Evolutionary conservation across 306 rosid species (phyloP), one percentile per base, ranked within the genome.

Genomic region (Pachyrhizus erosus): DNA sequence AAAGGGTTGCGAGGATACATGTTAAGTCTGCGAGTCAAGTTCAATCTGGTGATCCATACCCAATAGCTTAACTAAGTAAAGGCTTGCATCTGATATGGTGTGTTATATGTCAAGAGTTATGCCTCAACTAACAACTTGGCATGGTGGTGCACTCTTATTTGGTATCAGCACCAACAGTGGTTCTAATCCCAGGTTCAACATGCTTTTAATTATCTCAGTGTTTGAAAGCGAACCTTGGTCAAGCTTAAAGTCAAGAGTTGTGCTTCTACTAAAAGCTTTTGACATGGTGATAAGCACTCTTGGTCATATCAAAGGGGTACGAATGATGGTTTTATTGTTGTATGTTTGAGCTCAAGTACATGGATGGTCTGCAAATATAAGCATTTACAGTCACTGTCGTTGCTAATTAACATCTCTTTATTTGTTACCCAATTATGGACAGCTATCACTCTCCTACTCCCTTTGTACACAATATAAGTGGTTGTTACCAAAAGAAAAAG

Each of bases 381-480:
- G 45, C 70, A 69, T 46, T 18, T 26, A 24, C 34, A 58, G 37
- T 21, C 58, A 23, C 23, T 24, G 14, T 4, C 7, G 7, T 42
- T 80, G 33, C 76, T 51, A 39, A 77, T 60, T 15, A 46, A 27
- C 48, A 37, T 70, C 26, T 26, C 40, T 83, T 64, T 37, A 17
- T 69, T 75, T 79, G 51, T 62, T 48, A 48, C 70, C 54, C 17
- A 66, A 34, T 46, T 73, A 39, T 55, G 45, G 73, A 57, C 12
- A 42, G 62, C 64, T 14, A 40, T 27, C 57, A 67, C 27, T 27
- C 54, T 77, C 49, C 31, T 73, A 65, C 24, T 42, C 79, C n/a
- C 27, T 73, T 64, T 72, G 80, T 64, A 77, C 34, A 76, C 70
- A 37, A 68, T 5, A 58, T 40, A 43, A 78, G 66, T 61, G 29